phyloP scores from a whole-genome alignment of 2,329 filamentous ascomycete genomes.

The Lasiodiplodia gonubiensis region DNA sequence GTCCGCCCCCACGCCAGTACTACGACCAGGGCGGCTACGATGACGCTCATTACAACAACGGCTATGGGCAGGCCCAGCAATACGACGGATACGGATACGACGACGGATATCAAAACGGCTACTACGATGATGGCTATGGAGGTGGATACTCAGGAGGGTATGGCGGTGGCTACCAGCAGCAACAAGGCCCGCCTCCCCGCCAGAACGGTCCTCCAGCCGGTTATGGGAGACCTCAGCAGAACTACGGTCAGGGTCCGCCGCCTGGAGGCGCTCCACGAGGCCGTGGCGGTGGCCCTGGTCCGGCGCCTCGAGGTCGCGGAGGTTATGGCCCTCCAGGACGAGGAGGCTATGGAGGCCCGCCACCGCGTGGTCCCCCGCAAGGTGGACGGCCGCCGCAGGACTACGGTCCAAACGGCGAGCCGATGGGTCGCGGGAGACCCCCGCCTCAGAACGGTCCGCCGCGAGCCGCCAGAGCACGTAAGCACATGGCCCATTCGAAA shows the following conservation, averaged over 20 bases:
- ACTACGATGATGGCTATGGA: conserved; percentile 36
- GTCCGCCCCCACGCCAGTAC: conserved; percentile 43
- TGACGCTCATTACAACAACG: conserved; percentile 27
- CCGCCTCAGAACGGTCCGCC: conserved; percentile 21
- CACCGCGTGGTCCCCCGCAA: conserved; percentile 10
- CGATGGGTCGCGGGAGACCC: conserved; percentile 26
- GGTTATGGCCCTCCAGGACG: conserved; percentile 20
- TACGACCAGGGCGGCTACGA: conserved; percentile 40
- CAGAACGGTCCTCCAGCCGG: conserved; percentile 29
- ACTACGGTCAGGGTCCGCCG: conserved; percentile 14
- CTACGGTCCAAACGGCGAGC: conserved; percentile 20
- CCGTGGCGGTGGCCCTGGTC: conserved; percentile 8
- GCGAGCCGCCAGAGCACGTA: conserved; percentile 29
- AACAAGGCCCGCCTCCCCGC: conserved; percentile 34
- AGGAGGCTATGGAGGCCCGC: conserved; percentile 6
- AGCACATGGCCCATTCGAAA: neutral
- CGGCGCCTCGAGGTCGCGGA: conserved; percentile 11
- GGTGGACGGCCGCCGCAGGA: conserved; percentile 18
- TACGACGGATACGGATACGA: conserved; percentile 46
- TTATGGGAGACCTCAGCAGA: conserved; percentile 34
- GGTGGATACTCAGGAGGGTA: conserved; percentile 5
- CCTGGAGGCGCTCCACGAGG: conserved; percentile 21
- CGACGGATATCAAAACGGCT: conserved; percentile 39
- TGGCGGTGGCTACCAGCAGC: conserved; percentile 32
- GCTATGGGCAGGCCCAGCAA: conserved; percentile 36